Evolutionary conservation across 768 basidiomycete species (phyloP).

Genomic region (Phlegmacium glaucopus): DNA sequence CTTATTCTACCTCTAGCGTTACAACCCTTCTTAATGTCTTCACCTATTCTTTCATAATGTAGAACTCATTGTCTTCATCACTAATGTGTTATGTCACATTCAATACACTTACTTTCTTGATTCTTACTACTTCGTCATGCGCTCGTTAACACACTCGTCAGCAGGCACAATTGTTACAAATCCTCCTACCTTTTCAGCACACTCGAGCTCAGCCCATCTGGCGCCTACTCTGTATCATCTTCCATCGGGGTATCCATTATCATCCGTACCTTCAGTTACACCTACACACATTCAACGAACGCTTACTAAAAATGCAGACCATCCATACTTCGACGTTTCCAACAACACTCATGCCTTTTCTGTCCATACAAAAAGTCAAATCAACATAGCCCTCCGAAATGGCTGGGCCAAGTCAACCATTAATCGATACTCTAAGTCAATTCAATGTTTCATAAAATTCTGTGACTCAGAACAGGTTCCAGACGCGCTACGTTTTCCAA

Average conservation of each 20-base stretch:
- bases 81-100: not conserved
- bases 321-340: no score
- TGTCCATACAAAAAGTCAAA: not conserved
- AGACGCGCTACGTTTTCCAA: constrained; percentile 10
- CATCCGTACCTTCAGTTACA: not conserved
- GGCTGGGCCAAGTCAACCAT: constrained; percentile 9
- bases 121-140: no score
- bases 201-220: no score
- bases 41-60: not conserved
- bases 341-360: not conserved
- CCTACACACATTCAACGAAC: not conserved
- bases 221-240: no score
- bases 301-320: not conserved
- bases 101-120: not conserved
- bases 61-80: not conserved
- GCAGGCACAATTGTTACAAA: no score
- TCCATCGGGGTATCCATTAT: no score
- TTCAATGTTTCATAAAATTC: constrained; percentile 11
- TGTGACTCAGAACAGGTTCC: constrained; percentile 19
- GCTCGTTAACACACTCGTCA: no score
- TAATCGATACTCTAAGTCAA: no score
- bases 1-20: not conserved
- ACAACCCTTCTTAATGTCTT: not conserved
- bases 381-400: constrained; percentile 5
- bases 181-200: no score